A percentile compares a stretch with the other conserved stretches of the same genome.
Conservation (phyloP, 176 grass and related monocot species). For the Paspalum notatum region DNA sequence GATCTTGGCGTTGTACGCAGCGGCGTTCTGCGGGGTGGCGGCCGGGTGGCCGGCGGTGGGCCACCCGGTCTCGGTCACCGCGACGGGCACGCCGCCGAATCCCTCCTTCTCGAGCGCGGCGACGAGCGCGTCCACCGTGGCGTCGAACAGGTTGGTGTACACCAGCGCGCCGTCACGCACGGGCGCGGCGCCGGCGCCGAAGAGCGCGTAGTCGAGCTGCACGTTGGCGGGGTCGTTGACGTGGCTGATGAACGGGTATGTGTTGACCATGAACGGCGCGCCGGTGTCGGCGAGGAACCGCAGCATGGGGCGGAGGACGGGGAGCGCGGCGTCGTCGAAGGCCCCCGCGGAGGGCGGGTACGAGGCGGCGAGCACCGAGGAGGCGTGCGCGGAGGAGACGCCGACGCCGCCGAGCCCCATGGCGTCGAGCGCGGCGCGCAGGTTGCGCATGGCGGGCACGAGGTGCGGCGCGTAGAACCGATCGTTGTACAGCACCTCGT, state of each 20-base stretch:
- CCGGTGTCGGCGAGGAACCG: conserved; percentile 60
- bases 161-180: conserved; percentile 51
- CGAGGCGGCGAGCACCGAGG: conserved; percentile 58
- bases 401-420: conserved; percentile 53
- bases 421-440: conserved; percentile 54
- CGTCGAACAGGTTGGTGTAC: conserved; percentile 71
- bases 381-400: conserved; percentile 74
- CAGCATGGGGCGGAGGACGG: conserved; percentile 70
- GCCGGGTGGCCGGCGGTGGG: conserved; percentile 60
- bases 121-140: conserved; percentile 60
- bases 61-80: conserved; percentile 79
- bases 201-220: conserved; percentile 57
- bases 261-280: conserved; percentile 74
- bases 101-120: conserved; percentile 70
- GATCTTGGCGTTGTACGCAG: conserved; percentile 59
- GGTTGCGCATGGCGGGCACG: conserved; percentile 67
- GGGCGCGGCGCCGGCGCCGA: conserved; percentile 22
- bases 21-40: conserved; percentile 61
- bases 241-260: conserved; percentile 78
- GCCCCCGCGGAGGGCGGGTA: conserved; percentile 65
- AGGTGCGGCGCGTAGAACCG: conserved; percentile 62
- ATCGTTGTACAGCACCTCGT: conserved; percentile 76
- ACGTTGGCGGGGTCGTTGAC: conserved; percentile 60
- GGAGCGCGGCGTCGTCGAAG: conserved; percentile 49
- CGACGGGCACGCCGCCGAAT: conserved; percentile 45